Evolutionary conservation across 495 filamentous ascomycete species (phyloP).

Genomic region (Parathielavia appendiculata): DNA sequence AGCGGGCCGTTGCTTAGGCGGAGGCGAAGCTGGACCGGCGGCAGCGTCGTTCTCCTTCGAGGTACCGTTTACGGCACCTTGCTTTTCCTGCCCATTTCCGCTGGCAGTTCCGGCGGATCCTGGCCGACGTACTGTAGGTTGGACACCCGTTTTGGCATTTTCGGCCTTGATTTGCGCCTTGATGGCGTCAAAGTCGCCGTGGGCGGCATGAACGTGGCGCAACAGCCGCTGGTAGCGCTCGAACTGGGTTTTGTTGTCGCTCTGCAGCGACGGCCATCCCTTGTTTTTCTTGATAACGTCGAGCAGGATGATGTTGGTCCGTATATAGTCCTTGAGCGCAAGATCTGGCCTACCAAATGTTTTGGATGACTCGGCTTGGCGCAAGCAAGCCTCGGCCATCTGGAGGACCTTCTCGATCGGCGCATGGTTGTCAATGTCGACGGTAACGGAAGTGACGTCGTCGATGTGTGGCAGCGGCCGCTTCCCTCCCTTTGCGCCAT

Average conservation of each 20-base stretch:
- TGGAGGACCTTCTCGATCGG: conserved; percentile 48
- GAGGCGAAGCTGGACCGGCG: conserved; percentile 7
- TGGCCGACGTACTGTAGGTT: conserved; percentile 24
- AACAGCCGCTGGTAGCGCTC: conserved; percentile 45
- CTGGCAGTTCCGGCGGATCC: not conserved
- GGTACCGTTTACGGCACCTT: not conserved
- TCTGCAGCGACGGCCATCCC: conserved; percentile 27
- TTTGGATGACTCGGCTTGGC: conserved; percentile 47
- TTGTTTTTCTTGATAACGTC: conserved; percentile 53
- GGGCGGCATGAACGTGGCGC: conserved; percentile 30
- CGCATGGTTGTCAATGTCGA: conserved; percentile 37
- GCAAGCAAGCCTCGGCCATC: conserved; percentile 44
- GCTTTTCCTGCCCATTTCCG: not conserved
- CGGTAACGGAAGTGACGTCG: conserved; percentile 54
- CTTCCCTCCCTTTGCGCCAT: conserved; percentile 23
- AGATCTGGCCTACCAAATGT: conserved; percentile 50
- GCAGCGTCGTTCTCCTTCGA: conserved; percentile 17
- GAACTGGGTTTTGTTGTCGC: conserved; percentile 18
- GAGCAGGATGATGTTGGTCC: conserved; percentile 68
- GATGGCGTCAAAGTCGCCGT: conserved; percentile 52
- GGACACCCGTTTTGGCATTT: conserved; percentile 52
- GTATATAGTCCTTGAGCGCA: conserved; percentile 65
- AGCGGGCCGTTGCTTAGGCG: conserved; percentile 41
- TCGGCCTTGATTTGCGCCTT: conserved; percentile 65
- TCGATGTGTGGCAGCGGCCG: conserved; percentile 64